phyloP scores from a whole-genome alignment of 2,329 filamentous ascomycete species.

The Aspergillus carbonarius region DNA sequence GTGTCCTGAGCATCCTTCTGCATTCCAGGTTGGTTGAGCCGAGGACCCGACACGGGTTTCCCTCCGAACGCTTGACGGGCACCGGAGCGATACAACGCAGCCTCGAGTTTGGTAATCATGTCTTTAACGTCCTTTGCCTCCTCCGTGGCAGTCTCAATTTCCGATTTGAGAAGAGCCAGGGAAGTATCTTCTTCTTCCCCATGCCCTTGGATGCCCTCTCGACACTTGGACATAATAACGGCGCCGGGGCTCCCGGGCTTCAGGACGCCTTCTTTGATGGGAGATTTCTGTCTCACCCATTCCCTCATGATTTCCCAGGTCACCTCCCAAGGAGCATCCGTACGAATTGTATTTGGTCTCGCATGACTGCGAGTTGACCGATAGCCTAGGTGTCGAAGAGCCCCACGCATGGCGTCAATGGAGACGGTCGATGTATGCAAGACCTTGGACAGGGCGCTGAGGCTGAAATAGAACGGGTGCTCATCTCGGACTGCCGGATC shows the following conservation, averaged over 20 bases:
- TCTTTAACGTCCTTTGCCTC: constrained; percentile 37
- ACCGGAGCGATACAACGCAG: constrained; percentile 43
- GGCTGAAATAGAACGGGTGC: constrained; percentile 83
- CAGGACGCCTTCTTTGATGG: constrained; percentile 71
- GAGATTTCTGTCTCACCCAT: constrained; percentile 79
- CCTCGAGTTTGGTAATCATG: constrained; percentile 45
- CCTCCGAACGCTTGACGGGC: constrained; percentile 19
- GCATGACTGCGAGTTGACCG: constrained; percentile 82
- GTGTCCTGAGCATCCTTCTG: background rate
- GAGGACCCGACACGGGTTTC: constrained; percentile 1
- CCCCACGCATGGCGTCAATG: constrained; percentile 77
- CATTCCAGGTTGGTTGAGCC: background rate
- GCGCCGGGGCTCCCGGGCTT: constrained; percentile 70
- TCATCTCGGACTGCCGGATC: constrained; percentile 67
- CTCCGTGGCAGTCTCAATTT: constrained; percentile 37
- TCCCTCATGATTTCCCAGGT: constrained; percentile 94
- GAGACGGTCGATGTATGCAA: constrained; percentile 77
- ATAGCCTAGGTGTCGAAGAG: constrained; percentile 78
- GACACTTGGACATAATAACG: constrained; percentile 59
- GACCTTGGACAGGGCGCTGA: constrained; percentile 70
- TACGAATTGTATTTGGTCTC: constrained; percentile 86
- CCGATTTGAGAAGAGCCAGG: constrained; percentile 34
- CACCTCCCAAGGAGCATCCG: constrained; percentile 83
- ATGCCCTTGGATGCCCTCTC: constrained; percentile 32
- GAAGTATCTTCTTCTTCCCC: constrained; percentile 32